A percentile compares a stretch with the other conserved stretches of the same genome.
phyloP scores from a whole-genome alignment of 495 filamentous ascomycete species.

The Xylaria intraflava region DNA sequence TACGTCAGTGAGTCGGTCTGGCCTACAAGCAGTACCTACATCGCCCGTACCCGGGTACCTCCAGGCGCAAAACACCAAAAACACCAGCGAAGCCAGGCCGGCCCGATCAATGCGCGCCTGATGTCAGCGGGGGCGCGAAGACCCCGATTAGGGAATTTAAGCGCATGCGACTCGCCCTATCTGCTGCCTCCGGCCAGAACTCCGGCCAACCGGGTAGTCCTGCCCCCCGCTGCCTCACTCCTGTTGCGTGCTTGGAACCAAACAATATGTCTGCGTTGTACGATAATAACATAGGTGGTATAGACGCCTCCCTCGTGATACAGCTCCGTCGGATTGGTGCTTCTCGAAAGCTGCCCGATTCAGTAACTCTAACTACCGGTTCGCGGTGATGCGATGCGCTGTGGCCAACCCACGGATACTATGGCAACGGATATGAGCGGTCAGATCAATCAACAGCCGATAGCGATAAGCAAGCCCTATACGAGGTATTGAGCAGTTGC shows the following conservation, averaged over 20 bases:
- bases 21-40: slow-evolving; percentile 4
- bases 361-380: not conserved
- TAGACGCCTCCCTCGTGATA: slow-evolving; percentile 21
- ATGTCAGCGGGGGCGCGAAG: not conserved
- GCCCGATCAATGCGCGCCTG: not conserved
- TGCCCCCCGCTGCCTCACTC: not conserved
- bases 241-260: not conserved
- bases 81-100: no score
- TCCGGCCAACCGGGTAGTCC: not conserved
- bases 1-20: slow-evolving; percentile 14
- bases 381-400: no score
- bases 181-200: not conserved
- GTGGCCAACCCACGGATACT: no score
- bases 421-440: no score
- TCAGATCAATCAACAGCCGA: no score
- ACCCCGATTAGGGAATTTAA: slow-evolving; percentile 5
- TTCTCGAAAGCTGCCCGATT: slow-evolving; percentile 14
- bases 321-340: slow-evolving; percentile 19
- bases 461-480: no score
- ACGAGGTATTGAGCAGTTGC: no score
- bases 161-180: not conserved
- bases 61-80: no score
- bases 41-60: not conserved
- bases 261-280: not conserved
- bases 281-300: not conserved